phyloP scores from a whole-genome alignment of 2,329 filamentous ascomycete species.

The Colletotrichum eremochloae region DNA sequence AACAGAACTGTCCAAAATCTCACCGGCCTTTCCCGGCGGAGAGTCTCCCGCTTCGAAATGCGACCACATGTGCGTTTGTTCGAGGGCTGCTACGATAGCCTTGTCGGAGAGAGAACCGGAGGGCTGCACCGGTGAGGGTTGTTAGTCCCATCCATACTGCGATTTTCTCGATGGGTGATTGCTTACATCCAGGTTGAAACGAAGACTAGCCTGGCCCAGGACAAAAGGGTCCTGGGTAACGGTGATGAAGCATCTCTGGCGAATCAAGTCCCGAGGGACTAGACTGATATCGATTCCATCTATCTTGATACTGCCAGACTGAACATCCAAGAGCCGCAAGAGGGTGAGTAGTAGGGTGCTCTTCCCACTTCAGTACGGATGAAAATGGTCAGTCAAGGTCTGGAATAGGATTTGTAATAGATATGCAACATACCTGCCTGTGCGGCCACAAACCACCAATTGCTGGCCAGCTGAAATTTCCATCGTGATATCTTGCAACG shows the following conservation, averaged over 20 bases:
- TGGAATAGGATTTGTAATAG: neutral
- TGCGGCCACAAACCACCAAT: constrained; percentile 23
- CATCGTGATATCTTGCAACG: neutral
- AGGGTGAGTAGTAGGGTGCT: constrained; percentile 22
- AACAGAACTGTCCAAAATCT: neutral
- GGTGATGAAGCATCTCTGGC: constrained; percentile 28
- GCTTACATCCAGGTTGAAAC: constrained; percentile 28
- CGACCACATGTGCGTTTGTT: neutral
- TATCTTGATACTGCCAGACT: constrained; percentile 4
- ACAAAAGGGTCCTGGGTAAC: constrained; percentile 18
- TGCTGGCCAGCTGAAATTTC: constrained; percentile 23
- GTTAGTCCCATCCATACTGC: neutral
- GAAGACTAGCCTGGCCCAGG: constrained; percentile 22
- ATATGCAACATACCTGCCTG: constrained; percentile 18
- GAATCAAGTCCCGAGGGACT: constrained; percentile 8
- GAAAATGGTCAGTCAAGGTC: neutral
- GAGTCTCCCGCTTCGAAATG: constrained; percentile 10
- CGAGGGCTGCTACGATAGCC: neutral
- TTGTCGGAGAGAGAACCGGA: neutral
- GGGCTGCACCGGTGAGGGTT: neutral
- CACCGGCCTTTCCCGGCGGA: neutral
- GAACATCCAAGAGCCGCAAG: constrained; percentile 11
- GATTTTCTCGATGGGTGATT: too few species aligned
- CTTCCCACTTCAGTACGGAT: constrained; percentile 11
- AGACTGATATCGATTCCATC: constrained; percentile 26